Evolutionary conservation across 2,329 filamentous ascomycete genomes (phyloP).

Genomic region (Ophiosphaerella narmari): DNA sequence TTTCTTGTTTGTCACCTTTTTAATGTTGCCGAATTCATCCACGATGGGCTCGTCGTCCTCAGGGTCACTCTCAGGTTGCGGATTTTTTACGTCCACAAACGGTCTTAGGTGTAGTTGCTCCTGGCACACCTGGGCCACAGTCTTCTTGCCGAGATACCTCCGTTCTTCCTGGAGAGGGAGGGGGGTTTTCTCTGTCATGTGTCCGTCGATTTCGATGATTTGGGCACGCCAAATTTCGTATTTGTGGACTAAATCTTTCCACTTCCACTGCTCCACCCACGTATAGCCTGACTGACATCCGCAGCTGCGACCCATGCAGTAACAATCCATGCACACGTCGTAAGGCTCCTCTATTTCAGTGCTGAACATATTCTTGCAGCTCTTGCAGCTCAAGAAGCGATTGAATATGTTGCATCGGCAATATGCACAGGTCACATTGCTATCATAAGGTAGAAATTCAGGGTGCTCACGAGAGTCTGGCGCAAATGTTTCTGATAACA

Average conservation of each 20-base stretch:
- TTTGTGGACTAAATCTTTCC: constrained; percentile 74
- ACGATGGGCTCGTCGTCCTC: constrained; percentile 61
- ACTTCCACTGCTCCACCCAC: constrained; percentile 93
- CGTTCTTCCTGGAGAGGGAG: constrained; percentile 72
- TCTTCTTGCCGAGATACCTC: constrained; percentile 71
- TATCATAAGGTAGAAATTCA: constrained; percentile 81
- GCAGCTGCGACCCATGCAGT: constrained; percentile 94
- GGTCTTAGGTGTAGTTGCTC: constrained; percentile 80
- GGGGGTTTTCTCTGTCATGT: constrained; percentile 69
- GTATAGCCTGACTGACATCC: constrained; percentile 80
- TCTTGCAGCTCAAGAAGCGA: constrained; percentile 88
- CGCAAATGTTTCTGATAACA: constrained; percentile 86
- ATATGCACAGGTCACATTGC: constrained; percentile 93
- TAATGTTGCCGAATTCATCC: constrained; percentile 66
- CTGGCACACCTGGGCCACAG: constrained; percentile 90
- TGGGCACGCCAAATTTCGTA: constrained; percentile 84
- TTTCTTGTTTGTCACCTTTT: constrained; percentile 67
- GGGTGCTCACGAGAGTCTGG: constrained; percentile 69
- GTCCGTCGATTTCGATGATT: constrained; percentile 72
- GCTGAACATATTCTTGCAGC: constrained; percentile 71
- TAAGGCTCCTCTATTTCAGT: constrained; percentile 82
- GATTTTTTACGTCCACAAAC: constrained; percentile 78
- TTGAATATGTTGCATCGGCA: constrained; percentile 98
- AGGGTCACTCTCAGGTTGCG: constrained; percentile 52
- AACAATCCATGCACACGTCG: constrained; percentile 98